A percentile compares a stretch with the other conserved stretches of the same genome.
Conservation (phyloP, 2,329 filamentous ascomycete genomes). For the Lachnellula occidentalis region DNA sequence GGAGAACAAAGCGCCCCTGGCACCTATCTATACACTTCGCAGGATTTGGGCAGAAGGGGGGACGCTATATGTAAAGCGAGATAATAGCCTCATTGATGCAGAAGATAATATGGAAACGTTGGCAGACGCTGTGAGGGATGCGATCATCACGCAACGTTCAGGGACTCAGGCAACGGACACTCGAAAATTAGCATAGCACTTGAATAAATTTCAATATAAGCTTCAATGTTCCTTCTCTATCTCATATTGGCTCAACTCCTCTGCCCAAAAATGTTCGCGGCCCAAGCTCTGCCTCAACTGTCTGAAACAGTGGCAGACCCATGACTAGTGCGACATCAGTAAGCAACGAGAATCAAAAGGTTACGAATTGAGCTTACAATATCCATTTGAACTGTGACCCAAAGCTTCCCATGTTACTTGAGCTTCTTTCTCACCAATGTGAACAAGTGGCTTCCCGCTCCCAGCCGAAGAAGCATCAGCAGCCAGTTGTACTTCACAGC, state of each 20-base stretch:
- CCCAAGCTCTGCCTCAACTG: constrained; percentile 14
- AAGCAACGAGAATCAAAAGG: background rate
- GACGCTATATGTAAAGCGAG: constrained; percentile 63
- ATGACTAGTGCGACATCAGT: constrained; percentile 6
- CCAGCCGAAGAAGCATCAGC: constrained; percentile 54
- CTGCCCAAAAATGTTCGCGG: constrained; percentile 13
- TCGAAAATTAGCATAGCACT: no score
- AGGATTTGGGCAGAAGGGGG: constrained; percentile 70
- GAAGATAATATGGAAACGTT: constrained; percentile 47
- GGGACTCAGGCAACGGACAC: no score
- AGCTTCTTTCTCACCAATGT: constrained; percentile 62
- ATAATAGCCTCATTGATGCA: constrained; percentile 55
- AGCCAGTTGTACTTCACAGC: constrained; percentile 41
- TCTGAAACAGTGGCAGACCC: constrained; percentile 16
- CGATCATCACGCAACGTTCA: constrained; percentile 14
- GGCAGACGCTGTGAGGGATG: constrained; percentile 38
- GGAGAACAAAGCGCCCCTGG: constrained; percentile 45
- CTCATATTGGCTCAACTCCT: constrained; percentile 9
- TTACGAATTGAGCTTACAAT: constrained; percentile 8
- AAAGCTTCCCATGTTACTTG: constrained; percentile 59
- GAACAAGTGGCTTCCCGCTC: constrained; percentile 54
- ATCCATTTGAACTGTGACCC: constrained; percentile 40
- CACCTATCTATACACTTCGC: constrained; percentile 54
- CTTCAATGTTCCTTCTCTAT: no score
- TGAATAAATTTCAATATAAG: background rate